Conservation (phyloP, 345 rosid species). For the Tarenaya hassleriana region DNA sequence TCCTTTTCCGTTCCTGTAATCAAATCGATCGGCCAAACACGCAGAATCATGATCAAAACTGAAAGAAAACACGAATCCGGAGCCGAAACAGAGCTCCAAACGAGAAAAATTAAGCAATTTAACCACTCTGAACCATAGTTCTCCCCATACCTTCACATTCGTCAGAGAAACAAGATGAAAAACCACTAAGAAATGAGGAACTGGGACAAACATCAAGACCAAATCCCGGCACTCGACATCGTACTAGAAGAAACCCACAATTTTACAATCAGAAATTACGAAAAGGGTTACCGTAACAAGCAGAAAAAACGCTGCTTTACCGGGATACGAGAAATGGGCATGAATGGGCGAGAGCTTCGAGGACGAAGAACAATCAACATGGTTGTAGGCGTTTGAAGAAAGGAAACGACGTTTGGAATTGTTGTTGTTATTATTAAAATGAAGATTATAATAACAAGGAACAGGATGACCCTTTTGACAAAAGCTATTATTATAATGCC, state of each 20-base stretch:
- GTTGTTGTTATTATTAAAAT: constrained; percentile 15
- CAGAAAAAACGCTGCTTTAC: constrained; percentile 26
- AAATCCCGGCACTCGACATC: no score
- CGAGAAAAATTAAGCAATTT: no score
- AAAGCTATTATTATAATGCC: constrained; percentile 22
- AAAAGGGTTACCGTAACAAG: neutral
- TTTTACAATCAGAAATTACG: no score
- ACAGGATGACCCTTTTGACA: constrained; percentile 17
- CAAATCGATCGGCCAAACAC: neutral
- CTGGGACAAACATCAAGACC: no score
- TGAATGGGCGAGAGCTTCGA: constrained; percentile 25
- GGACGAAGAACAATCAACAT: constrained; percentile 17
- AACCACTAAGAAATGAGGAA: no score
- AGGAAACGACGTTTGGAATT: constrained; percentile 24
- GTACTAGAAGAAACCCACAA: no score
- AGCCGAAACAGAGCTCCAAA: no score
- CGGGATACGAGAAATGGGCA: constrained; percentile 35
- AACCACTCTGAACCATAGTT: neutral
- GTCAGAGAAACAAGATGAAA: no score
- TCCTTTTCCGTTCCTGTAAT: neutral
- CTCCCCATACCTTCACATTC: no score
- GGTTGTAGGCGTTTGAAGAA: constrained; percentile 18
- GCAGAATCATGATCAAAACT: no score
- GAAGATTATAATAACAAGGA: constrained; percentile 23
- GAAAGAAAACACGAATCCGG: no score